Conservation (phyloP, 169 alveolate species). For the Plasmodium vivax region DNA sequence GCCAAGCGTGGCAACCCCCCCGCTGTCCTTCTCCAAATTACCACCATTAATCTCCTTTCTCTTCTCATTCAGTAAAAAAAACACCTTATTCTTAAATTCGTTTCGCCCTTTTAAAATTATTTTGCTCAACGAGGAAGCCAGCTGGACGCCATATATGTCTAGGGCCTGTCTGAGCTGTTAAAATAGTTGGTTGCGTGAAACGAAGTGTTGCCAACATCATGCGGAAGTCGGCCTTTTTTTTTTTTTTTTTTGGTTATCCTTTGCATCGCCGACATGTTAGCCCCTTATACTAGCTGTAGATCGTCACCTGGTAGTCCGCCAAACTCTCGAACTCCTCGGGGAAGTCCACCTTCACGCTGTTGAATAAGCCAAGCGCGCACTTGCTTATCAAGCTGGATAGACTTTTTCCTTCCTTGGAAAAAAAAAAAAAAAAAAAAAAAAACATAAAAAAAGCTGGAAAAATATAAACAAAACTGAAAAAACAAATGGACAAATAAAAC, state of each 20-base stretch:
- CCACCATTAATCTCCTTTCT: conserved; percentile 4
- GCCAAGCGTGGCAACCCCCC: background rate
- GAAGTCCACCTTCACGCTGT: conserved; percentile 20
- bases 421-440: conserved; percentile 8
- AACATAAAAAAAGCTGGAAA: background rate
- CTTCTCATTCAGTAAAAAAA: conserved; percentile 61
- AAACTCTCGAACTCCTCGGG: conserved; percentile 73
- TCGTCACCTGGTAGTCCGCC: conserved; percentile 65
- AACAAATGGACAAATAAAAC: background rate
- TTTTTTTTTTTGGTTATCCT: background rate
- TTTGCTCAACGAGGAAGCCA: conserved; percentile 75
- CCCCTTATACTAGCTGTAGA: background rate
- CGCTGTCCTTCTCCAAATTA: conserved; percentile 9
- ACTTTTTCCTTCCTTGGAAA: conserved; percentile 54
- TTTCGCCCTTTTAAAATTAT: conserved; percentile 68
- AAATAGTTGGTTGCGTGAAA: background rate
- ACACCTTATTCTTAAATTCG: conserved; percentile 68
- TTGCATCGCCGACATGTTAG: background rate
- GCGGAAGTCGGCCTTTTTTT: background rate
- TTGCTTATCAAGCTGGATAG: conserved; percentile 55
- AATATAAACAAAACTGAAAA: background rate
- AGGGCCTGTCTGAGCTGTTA: conserved; percentile 63
- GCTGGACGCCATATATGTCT: conserved; percentile 68
- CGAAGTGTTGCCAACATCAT: background rate
- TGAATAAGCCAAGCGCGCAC: conserved; percentile 32